Conservation (phyloP, 768 basidiomycete species). For the Agrocybe chaxingu region DNA sequence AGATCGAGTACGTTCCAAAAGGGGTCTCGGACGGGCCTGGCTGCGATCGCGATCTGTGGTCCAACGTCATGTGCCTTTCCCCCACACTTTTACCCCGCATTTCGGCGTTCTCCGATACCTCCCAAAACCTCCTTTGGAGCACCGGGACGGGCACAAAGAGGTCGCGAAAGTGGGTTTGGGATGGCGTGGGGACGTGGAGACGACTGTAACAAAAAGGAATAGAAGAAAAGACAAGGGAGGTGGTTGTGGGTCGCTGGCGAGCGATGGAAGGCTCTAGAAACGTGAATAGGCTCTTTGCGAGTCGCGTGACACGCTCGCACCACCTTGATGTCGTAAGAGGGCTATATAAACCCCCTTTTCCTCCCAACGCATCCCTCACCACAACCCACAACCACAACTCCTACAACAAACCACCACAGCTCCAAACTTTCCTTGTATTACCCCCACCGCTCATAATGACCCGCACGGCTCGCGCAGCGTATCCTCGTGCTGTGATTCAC, state of each 20-base stretch:
- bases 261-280: slow-evolving; percentile 20
- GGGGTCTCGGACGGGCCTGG: slow-evolving; percentile 8
- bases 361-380: not conserved
- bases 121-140: no score
- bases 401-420: slow-evolving; percentile 5
- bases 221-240: slow-evolving; percentile 1
- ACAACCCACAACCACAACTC: slow-evolving; percentile 8
- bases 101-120: not conserved
- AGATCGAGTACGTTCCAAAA: not conserved
- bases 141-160: not conserved
- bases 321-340: slow-evolving; percentile 13
- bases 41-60: slow-evolving; percentile 9
- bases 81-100: slow-evolving; percentile 18
- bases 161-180: not conserved
- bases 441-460: slow-evolving; percentile 50
- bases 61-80: slow-evolving; percentile 10
- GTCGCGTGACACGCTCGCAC: slow-evolving; percentile 4
- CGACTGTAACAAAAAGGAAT: not conserved
- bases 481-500: slow-evolving; percentile 67
- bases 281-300: not conserved
- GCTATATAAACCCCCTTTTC: slow-evolving; percentile 22
- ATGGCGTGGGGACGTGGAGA: not conserved
- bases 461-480: slow-evolving; percentile 71
- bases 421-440: not conserved
- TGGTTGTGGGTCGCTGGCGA: not conserved